Evolutionary conservation across 1,284 basidiomycete species (phyloP).

Genomic region (Sporisorium iseilematis-ciliati): DNA sequence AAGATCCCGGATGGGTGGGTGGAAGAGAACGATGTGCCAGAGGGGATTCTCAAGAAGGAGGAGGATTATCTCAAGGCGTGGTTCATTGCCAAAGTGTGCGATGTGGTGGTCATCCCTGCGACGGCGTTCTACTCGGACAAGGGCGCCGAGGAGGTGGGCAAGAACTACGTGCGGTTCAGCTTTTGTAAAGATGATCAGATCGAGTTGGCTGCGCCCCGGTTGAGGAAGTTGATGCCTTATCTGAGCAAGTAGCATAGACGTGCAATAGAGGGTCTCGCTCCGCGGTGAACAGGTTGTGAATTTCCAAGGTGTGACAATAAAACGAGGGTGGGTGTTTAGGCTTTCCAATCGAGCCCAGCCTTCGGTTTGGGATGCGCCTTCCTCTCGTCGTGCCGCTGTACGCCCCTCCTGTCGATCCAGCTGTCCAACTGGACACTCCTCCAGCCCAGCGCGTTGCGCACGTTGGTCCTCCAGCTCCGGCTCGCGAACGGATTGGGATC

Average conservation of each 20-base stretch:
- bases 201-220: constrained; percentile 51
- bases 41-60: constrained; percentile 81
- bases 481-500: constrained; percentile 61
- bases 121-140: constrained; percentile 65
- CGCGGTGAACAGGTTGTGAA: too few relatives aligned
- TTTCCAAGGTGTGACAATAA: not conserved
- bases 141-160: constrained; percentile 41
- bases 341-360: constrained; percentile 12
- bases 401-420: constrained; percentile 40
- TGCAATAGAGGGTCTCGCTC: too few relatives aligned
- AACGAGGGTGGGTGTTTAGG: constrained; percentile 2
- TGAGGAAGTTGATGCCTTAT: constrained; percentile 51
- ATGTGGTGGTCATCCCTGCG: constrained; percentile 66
- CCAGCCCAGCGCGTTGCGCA: constrained; percentile 44
- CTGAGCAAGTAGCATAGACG: constrained; percentile 3
- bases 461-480: constrained; percentile 25
- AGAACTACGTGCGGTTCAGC: constrained; percentile 62
- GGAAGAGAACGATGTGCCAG: constrained; percentile 83
- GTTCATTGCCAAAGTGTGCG: constrained; percentile 67
- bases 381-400: constrained; percentile 2
- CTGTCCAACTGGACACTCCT: constrained; percentile 44
- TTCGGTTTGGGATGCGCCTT: constrained; percentile 15
- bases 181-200: constrained; percentile 68
- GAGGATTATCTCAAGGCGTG: constrained; percentile 83
- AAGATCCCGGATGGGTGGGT: constrained; percentile 85